Evolutionary conservation across 2,329 filamentous ascomycete species (phyloP).

Genomic region (Whalleya microplaca): DNA sequence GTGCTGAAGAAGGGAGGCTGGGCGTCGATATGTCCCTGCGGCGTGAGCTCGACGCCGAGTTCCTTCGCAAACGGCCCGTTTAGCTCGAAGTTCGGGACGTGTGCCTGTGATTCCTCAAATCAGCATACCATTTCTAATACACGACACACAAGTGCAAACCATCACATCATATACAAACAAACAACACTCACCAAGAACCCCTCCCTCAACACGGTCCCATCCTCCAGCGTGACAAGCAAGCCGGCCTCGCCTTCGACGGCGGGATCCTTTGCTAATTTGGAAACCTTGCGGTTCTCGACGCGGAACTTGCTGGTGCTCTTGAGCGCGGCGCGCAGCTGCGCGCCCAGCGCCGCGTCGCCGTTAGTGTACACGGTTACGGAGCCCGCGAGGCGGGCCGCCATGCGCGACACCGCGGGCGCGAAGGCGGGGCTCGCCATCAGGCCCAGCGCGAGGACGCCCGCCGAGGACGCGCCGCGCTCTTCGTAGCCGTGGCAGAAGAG

Average conservation of each 20-base stretch:
- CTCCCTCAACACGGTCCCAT: too few species aligned
- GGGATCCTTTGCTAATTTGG: too few species aligned
- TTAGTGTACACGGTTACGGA: conserved; percentile 57
- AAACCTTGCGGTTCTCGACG: conserved; percentile 44
- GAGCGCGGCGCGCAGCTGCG: conserved; percentile 31
- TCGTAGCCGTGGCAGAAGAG: conserved; percentile 65
- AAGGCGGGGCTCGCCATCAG: conserved; percentile 36
- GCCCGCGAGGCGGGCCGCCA: conserved; percentile 48
- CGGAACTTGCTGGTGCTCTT: conserved; percentile 39
- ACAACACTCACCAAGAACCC: too few species aligned
- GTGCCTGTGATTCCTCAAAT: conserved; percentile 30
- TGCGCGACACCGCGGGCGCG: conserved; percentile 45
- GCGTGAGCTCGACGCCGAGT: conserved; percentile 47
- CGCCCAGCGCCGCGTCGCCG: conserved; percentile 41
- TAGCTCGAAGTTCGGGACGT: conserved; percentile 42
- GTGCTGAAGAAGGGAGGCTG: conserved; percentile 52
- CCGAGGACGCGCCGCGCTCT: conserved; percentile 50
- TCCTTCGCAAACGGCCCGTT: conserved; percentile 47
- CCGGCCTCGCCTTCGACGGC: too few species aligned
- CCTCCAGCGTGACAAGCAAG: too few species aligned
- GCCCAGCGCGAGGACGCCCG: conserved; percentile 51
- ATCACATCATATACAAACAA: too few species aligned
- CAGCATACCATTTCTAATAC: too few species aligned
- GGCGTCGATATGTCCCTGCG: conserved; percentile 48
- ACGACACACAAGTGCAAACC: too few species aligned